Evolutionary conservation across 192 early-diverging fungal species (phyloP).

Genomic region (Coemansia sp.): DNA sequence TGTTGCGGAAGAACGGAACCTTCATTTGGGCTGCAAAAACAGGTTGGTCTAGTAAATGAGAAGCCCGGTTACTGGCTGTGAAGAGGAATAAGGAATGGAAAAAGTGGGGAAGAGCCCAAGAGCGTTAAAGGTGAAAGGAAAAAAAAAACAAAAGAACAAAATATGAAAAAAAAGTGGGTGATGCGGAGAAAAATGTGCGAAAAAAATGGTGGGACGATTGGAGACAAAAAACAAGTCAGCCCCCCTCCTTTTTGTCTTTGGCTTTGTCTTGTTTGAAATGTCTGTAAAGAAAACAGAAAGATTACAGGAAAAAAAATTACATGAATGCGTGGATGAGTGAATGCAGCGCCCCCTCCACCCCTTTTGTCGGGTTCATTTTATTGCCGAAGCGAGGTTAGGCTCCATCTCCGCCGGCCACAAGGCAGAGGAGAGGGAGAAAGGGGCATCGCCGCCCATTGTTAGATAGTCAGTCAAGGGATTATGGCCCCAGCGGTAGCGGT

Average conservation of each 20-base stretch:
- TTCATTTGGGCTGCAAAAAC: constrained; percentile 14
- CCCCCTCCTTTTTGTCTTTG: background rate
- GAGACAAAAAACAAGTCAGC: background rate
- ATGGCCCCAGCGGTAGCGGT: background rate
- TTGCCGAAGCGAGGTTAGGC: background rate
- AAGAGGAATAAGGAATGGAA: too few relatives aligned
- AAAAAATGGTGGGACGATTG: background rate
- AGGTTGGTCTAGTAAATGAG: too few relatives aligned
- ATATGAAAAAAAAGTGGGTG: constrained; percentile 8
- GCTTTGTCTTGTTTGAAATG: background rate
- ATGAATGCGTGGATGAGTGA: background rate
- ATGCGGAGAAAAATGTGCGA: background rate
- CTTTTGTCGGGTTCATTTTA: background rate
- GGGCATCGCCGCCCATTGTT: background rate
- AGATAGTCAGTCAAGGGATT: too few relatives aligned
- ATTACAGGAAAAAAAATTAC: background rate
- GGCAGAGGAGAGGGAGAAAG: background rate
- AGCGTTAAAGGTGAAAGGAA: background rate
- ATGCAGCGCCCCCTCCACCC: background rate
- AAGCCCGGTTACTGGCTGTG: too few relatives aligned
- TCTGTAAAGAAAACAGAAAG: background rate
- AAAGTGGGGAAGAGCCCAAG: too few relatives aligned
- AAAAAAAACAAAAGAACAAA: constrained; percentile 15
- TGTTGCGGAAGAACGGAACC: constrained; percentile 47
- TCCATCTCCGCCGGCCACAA: background rate